These are phyloP conservation scores for Globisporangium polare DNA, from an alignment of 352 stramenopile species.

Conservation along the genomic window DNA sequence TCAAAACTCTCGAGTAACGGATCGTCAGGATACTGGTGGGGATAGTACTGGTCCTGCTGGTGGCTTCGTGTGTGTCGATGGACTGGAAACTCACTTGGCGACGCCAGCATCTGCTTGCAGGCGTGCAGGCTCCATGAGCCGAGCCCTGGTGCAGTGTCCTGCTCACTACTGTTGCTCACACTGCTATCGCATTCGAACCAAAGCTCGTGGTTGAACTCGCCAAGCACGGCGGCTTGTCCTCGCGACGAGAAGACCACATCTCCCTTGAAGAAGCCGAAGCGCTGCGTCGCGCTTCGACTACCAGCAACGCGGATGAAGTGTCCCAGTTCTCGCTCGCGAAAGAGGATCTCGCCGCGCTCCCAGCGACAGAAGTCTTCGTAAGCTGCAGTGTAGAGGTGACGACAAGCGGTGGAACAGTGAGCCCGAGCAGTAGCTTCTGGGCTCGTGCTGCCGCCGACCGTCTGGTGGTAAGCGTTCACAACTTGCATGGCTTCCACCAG, in stretches of 20 bases:
- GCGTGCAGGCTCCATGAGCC: conserved; percentile 45
- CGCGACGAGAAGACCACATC: conserved; percentile 62
- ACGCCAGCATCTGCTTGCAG: conserved; percentile 43
- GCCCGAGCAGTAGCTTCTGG: too few species aligned
- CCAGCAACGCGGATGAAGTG: conserved; percentile 34
- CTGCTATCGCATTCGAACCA: conserved; percentile 52
- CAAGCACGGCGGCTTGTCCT: conserved; percentile 56
- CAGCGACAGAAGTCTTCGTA: conserved; percentile 29
- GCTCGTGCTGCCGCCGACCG: not conserved
- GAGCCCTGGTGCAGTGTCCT: conserved; percentile 5
- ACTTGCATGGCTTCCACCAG: conserved; percentile 28
- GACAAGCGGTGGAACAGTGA: not conserved
- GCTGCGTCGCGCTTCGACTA: conserved; percentile 18
- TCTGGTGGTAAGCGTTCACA: conserved; percentile 22
- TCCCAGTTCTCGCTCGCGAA: conserved; percentile 32
- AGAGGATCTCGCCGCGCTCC: conserved; percentile 20
- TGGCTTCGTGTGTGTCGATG: conserved; percentile 18
- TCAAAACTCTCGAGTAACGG: not conserved
- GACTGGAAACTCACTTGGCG: conserved; percentile 40
- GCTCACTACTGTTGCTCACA: not conserved
- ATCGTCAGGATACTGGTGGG: not conserved
- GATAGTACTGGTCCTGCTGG: not conserved
- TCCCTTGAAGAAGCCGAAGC: conserved; percentile 38
- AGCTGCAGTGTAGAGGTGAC: conserved; percentile 21
- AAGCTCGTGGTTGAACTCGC: conserved; percentile 54